Base-by-base conservation (phyloP, 2,329 filamentous ascomycete species). In the Ciborinia camelliae region DNA sequence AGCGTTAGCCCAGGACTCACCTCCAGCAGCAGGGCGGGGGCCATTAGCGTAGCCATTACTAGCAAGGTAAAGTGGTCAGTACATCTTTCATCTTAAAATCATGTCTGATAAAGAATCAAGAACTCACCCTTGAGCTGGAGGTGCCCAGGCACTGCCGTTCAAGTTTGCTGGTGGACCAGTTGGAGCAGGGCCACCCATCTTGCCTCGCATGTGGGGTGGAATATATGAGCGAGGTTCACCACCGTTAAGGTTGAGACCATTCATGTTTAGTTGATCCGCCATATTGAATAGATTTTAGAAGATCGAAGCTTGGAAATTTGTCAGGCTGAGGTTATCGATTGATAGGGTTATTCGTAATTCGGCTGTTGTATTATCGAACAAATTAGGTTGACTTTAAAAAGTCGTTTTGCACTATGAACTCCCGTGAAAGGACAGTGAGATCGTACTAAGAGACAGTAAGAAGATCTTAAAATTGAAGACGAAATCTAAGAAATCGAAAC, bases 251-350 rank as follows among this genome's bases (percentile, higher is more conserved):
- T 81, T 88, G 74, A 94, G 82, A 76, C 87, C 86, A 76, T 83
- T 85, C 85, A 94, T 92, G 82, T 92, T 91, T 74, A 95, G 84
- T 82, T 93, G 88, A 75, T 91, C 89, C 77, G 90, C 90, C 90
- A 92, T 92, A 76, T 79, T 88, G 80, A 74, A 74, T 73, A 58
- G 26, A 64, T 54, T 28, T 35, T 15, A 20, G 28, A 35, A 20
- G 30, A 28, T 66, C 26, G 30, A 54, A 63, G 43, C 41, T 7
- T 69, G 59, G 66, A 51, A 61, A 66, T 30, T 10, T 65, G 68
- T 52, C 23, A 67, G 48, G 62, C 39, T 70, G 58, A 39, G 26
- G 55, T 64, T 64, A 15, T 62, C 54, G 51, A 37, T 26, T 47
- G 51, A 45, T 58, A 28, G 37, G 28, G n/a, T 54, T 59, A 15